Conservation (phyloP, 2,329 filamentous ascomycete species). For the Parasarocladium wereldwijsianum region DNA sequence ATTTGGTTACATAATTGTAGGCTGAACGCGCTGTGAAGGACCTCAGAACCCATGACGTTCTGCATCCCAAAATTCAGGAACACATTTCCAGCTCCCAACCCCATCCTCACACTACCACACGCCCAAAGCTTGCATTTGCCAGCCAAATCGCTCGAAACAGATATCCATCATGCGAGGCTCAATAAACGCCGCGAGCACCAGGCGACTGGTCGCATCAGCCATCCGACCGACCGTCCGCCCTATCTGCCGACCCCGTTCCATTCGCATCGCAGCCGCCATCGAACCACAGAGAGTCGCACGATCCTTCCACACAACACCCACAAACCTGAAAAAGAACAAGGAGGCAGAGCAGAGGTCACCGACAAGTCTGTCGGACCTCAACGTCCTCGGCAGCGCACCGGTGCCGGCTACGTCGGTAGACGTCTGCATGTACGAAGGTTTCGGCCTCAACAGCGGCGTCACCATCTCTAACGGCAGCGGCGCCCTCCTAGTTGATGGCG, state of each 20-base stretch:
- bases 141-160: no score
- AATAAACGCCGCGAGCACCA: no score
- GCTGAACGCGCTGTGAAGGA: no score
- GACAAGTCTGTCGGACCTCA: conserved; percentile 57
- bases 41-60: no score
- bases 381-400: conserved; percentile 65
- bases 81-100: no score
- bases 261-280: not conserved
- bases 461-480: conserved; percentile 56
- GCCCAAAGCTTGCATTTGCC: no score
- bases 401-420: conserved; percentile 73
- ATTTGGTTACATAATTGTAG: no score
- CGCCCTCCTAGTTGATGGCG: conserved; percentile 67
- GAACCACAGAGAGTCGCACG: conserved; percentile 4
- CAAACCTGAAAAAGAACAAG: conserved; percentile 9
- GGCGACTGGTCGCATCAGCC: no score
- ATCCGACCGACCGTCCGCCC: no score
- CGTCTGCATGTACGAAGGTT: conserved; percentile 68
- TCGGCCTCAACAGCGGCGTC: conserved; percentile 70
- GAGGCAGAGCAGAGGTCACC: conserved; percentile 19
- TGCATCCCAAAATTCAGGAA: no score
- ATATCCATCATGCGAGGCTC: no score
- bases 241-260: not conserved
- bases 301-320: conserved; percentile 10
- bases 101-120: no score